Conservation (phyloP, 352 stramenopile genomes). For the Globisporangium abappressorium region DNA sequence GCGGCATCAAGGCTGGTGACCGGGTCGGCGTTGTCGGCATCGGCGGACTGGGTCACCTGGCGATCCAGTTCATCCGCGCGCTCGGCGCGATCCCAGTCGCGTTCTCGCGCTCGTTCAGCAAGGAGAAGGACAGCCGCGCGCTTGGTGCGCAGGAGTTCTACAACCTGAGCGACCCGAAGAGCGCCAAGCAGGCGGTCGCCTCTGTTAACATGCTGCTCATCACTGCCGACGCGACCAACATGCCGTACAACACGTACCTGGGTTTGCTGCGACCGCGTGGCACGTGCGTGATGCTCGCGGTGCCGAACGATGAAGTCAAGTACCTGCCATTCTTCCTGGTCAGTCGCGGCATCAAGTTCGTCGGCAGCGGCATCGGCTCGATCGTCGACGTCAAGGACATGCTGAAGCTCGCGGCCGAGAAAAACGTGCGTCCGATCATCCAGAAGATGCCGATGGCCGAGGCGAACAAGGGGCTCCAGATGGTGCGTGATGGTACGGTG, state of each 20-base stretch:
- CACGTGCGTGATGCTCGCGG: slow-evolving; percentile 63
- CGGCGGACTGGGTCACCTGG: slow-evolving; percentile 85
- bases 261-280: slow-evolving; percentile 49
- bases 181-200: slow-evolving; percentile 22
- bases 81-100: slow-evolving; percentile 40
- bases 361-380: slow-evolving; percentile 76
- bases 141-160: slow-evolving; percentile 62
- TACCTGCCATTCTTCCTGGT: slow-evolving; percentile 57
- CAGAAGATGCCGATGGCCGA: slow-evolving; percentile 51
- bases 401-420: slow-evolving; percentile 71
- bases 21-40: slow-evolving; percentile 76
- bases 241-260: slow-evolving; percentile 48
- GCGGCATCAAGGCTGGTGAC: slow-evolving; percentile 35
- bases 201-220: slow-evolving; percentile 73
- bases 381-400: slow-evolving; percentile 85
- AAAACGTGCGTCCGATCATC: slow-evolving; percentile 58
- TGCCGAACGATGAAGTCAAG: slow-evolving; percentile 56
- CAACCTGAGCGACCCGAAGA: slow-evolving; percentile 41
- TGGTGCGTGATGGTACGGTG: slow-evolving; percentile 34
- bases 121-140: slow-evolving; percentile 41
- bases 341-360: slow-evolving; percentile 32
- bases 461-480: slow-evolving; percentile 36
- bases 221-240: slow-evolving; percentile 56
- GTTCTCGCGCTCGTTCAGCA: slow-evolving; percentile 59
- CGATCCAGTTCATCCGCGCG: slow-evolving; percentile 53